Conservation (phyloP, 768 basidiomycete genomes). For the Amanita inopinata region DNA sequence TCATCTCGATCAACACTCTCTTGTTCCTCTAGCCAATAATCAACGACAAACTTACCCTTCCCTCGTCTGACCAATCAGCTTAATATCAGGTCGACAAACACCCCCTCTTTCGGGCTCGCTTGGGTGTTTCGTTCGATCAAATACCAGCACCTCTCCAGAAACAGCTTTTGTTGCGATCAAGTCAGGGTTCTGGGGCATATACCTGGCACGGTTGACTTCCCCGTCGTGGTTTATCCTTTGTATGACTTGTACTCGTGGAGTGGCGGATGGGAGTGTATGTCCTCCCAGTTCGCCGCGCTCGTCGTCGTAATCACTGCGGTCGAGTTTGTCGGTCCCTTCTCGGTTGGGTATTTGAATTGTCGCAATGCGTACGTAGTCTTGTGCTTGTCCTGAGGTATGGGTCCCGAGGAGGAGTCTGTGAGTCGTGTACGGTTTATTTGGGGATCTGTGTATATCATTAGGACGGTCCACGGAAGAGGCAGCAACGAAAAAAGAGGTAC, state of each 20-base stretch:
- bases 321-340: constrained; percentile 68
- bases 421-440: constrained; percentile 88
- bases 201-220: constrained; percentile 94
- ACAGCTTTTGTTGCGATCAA: constrained; percentile 93
- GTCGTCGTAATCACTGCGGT: constrained; percentile 77
- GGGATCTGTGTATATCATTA: no score
- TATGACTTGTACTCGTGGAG: constrained; percentile 79
- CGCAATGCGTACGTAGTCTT: constrained; percentile 94
- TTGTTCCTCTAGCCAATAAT: background rate
- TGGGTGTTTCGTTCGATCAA: constrained; percentile 95
- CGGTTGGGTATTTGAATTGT: constrained; percentile 89
- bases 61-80: constrained; percentile 78
- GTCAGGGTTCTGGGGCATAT: constrained; percentile 99
- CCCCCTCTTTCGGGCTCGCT: constrained; percentile 85
- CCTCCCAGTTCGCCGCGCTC: constrained; percentile 94
- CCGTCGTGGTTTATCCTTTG: constrained; percentile 94
- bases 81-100: constrained; percentile 83
- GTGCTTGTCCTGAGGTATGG: constrained; percentile 90
- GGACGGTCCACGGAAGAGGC: no score
- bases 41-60: constrained; percentile 69
- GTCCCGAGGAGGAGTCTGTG: constrained; percentile 95
- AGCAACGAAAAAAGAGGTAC: constrained; percentile 35
- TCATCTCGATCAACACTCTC: constrained; percentile 9
- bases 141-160: constrained; percentile 85
- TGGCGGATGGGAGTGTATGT: constrained; percentile 61